Evolutionary conservation across 306 rosid species (phyloP).

Genomic region (Cucurbita argyrosperma): DNA sequence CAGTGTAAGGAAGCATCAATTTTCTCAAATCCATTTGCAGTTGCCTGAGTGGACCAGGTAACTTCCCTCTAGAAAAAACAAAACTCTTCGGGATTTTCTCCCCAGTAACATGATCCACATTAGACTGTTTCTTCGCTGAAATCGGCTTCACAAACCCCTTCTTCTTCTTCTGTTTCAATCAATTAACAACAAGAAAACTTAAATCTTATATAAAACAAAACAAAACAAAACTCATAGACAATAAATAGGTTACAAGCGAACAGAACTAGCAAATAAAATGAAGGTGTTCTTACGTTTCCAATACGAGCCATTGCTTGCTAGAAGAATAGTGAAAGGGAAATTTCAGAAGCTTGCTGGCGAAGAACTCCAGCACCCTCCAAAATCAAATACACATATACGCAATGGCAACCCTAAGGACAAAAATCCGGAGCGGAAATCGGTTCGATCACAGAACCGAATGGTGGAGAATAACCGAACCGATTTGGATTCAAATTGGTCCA

Average conservation of each 20-base stretch:
- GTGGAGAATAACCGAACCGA: background rate
- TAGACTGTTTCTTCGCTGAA: slow-evolving; percentile 31
- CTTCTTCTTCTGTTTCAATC: slow-evolving; percentile 20
- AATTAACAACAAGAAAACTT: background rate
- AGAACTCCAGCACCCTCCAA: background rate
- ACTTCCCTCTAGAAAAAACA: slow-evolving; percentile 66
- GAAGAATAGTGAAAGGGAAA: background rate
- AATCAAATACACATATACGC: background rate
- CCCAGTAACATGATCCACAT: slow-evolving; percentile 78
- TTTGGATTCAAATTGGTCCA: background rate
- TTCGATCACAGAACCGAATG: background rate
- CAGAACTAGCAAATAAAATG: background rate
- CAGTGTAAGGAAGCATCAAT: slow-evolving; percentile 79
- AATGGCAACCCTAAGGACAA: background rate
- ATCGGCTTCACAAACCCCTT: slow-evolving; percentile 44
- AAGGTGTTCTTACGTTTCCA: slow-evolving; percentile 16
- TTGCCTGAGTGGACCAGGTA: slow-evolving; percentile 72
- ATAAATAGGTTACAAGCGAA: background rate
- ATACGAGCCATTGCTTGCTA: slow-evolving; percentile 32
- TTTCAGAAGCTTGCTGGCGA: background rate
- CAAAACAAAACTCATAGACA: background rate
- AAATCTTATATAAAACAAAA: background rate
- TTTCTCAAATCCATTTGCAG: slow-evolving; percentile 85
- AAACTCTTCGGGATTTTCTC: slow-evolving; percentile 86
- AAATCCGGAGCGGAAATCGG: background rate